Conservation (phyloP, 2,329 filamentous ascomycete species). For the Harringtonia aguacate region DNA sequence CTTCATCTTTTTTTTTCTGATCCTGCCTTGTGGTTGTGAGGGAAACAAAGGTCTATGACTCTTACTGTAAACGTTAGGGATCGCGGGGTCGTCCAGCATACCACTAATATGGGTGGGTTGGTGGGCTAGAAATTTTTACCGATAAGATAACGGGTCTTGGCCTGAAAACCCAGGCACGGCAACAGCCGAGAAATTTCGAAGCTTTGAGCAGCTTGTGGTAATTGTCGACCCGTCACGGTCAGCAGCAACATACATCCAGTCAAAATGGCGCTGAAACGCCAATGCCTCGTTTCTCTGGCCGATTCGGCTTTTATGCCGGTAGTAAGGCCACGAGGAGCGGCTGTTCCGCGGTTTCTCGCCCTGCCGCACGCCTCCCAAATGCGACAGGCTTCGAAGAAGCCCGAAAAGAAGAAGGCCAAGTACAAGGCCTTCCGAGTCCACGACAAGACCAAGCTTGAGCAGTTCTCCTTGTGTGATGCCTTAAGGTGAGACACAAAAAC, state of each 20-base stretch:
- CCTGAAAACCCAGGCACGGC: slow-evolving; percentile 11
- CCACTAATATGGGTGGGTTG: neutral
- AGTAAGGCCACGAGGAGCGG: slow-evolving; percentile 27
- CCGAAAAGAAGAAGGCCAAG: slow-evolving; percentile 44
- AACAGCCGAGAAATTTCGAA: slow-evolving; percentile 4
- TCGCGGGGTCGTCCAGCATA: slow-evolving; percentile 3
- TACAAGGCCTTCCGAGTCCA: slow-evolving; percentile 59
- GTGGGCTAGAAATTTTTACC: neutral
- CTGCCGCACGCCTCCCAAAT: slow-evolving; percentile 33
- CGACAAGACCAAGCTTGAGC: slow-evolving; percentile 54
- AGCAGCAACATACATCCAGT: slow-evolving; percentile 8
- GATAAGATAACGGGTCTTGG: slow-evolving; percentile 11
- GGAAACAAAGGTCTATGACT: neutral
- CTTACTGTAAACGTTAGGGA: neutral
- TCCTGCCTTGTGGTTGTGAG: neutral
- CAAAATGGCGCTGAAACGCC: slow-evolving; percentile 39
- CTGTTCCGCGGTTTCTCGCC: slow-evolving; percentile 39
- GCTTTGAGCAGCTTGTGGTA: neutral
- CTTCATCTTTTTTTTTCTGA: slow-evolving; percentile 34
- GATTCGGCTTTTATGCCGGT: slow-evolving; percentile 33
- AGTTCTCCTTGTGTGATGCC: slow-evolving; percentile 80
- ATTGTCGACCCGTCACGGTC: neutral
- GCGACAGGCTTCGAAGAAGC: slow-evolving; percentile 36
- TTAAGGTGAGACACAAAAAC: slow-evolving; percentile 55
- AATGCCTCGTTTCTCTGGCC: slow-evolving; percentile 44